phyloP scores from a whole-genome alignment of 805 yeast genomes.

The Hanseniaspora jakobsenii region DNA sequence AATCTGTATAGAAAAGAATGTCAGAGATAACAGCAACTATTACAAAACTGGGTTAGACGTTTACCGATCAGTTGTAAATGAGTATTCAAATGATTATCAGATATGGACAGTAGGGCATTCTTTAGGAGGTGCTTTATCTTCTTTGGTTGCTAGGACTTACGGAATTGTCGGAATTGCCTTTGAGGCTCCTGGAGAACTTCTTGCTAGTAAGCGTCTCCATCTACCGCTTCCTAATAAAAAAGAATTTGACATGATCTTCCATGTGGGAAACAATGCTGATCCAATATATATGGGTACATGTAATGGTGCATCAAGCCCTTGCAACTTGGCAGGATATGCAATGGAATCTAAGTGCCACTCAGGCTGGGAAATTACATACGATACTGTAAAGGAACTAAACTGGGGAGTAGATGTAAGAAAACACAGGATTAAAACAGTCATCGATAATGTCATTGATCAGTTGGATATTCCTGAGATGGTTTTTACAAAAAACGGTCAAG shows the following conservation, averaged over 20 bases:
- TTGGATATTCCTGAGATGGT: slow-evolving; percentile 48
- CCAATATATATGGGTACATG: slow-evolving; percentile 96
- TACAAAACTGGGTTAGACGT: slow-evolving; percentile 69
- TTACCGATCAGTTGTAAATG: slow-evolving; percentile 52
- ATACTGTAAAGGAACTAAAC: slow-evolving; percentile 76
- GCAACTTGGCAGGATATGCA: slow-evolving; percentile 89
- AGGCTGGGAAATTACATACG: slow-evolving; percentile 78
- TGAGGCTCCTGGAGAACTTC: slow-evolving; percentile 84
- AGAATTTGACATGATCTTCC: slow-evolving; percentile 75
- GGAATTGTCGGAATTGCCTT: slow-evolving; percentile 84
- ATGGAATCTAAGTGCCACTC: slow-evolving; percentile 94
- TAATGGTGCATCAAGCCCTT: slow-evolving; percentile 80
- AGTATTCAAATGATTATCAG: slow-evolving; percentile 58
- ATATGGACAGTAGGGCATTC: slow-evolving; percentile 96
- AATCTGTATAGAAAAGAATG: slow-evolving; percentile 66
- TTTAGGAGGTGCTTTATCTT: slow-evolving; percentile 76
- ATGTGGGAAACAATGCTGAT: slow-evolving; percentile 92
- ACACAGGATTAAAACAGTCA: slow-evolving; percentile 83
- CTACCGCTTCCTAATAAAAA: slow-evolving; percentile 93
- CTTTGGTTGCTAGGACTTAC: slow-evolving; percentile 73
- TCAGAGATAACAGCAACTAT: slow-evolving; percentile 64
- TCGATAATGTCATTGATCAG: slow-evolving; percentile 58
- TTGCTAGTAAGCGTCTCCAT: slow-evolving; percentile 75
- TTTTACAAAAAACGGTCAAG: slow-evolving; percentile 35
- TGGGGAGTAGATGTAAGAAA: slow-evolving; percentile 83